Conservation (phyloP, 192 early-diverging fungal genomes). For the Mortierella alpina region DNA sequence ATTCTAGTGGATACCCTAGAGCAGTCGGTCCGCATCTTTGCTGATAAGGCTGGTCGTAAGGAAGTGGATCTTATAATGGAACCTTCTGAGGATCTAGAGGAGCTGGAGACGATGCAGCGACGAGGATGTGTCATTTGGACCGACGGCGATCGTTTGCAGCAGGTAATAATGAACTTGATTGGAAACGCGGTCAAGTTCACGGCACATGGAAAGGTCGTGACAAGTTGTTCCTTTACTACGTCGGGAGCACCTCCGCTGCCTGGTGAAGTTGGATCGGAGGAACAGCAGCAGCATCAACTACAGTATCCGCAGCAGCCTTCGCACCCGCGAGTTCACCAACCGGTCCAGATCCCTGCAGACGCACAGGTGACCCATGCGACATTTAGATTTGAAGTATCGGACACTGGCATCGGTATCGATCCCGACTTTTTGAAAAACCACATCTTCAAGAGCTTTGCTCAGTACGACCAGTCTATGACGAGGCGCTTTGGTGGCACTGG, state of each 20-base stretch:
- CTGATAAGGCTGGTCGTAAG: slow-evolving; percentile 49
- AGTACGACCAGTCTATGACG: slow-evolving; percentile 75
- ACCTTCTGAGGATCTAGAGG: slow-evolving; percentile 57
- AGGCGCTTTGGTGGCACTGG: slow-evolving; percentile 83
- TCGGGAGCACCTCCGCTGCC: background rate
- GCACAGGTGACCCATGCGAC: slow-evolving; percentile 24
- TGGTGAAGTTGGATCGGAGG: background rate
- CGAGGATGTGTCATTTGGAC: slow-evolving; percentile 36
- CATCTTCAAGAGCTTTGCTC: slow-evolving; percentile 79
- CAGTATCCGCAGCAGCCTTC: background rate
- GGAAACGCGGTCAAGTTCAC: slow-evolving; percentile 69
- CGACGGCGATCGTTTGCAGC: slow-evolving; percentile 42
- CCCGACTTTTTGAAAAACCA: slow-evolving; percentile 66
- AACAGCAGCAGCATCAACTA: background rate
- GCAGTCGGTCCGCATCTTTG: slow-evolving; percentile 53
- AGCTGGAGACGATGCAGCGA: slow-evolving; percentile 32
- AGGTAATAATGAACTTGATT: slow-evolving; percentile 63
- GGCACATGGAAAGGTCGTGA: slow-evolving; percentile 46
- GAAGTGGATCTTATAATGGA: slow-evolving; percentile 63
- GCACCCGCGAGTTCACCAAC: slow-evolving; percentile 12
- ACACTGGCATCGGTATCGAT: slow-evolving; percentile 84
- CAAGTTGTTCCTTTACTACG: slow-evolving; percentile 12
- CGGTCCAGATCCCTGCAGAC: slow-evolving; percentile 19
- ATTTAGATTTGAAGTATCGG: slow-evolving; percentile 70
- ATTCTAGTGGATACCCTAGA: slow-evolving; percentile 54